Percentiles rank a stretch among this genome's conserved stretches.
Evolutionary conservation across 345 rosid species (phyloP).

Genomic region (Citrus mangshanensis): DNA sequence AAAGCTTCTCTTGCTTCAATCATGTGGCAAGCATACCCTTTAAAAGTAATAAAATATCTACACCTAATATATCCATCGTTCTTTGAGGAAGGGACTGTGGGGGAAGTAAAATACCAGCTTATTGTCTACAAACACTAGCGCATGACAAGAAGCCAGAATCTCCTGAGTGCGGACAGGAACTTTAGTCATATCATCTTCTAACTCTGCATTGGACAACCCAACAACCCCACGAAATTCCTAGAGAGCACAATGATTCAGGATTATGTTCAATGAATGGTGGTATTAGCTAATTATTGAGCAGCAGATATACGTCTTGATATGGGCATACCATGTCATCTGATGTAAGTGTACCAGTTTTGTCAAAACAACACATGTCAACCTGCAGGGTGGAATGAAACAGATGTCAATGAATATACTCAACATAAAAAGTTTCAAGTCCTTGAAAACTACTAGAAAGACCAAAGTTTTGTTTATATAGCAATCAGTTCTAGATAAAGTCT

Average conservation of each 20-base stretch:
- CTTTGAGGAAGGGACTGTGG: neutral
- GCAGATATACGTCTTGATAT: slow-evolving; percentile 7
- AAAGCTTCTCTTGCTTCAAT: neutral
- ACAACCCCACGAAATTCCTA: slow-evolving; percentile 93
- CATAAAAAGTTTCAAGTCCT: neutral
- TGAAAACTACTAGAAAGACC: neutral
- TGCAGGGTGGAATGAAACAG: slow-evolving; percentile 30
- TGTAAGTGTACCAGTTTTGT: slow-evolving; percentile 97
- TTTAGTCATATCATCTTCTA: slow-evolving; percentile 84
- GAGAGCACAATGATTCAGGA: slow-evolving; percentile 15
- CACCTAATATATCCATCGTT: neutral
- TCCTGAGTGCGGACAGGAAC: slow-evolving; percentile 69
- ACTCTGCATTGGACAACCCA: slow-evolving; percentile 58
- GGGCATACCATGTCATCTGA: slow-evolving; percentile 95
- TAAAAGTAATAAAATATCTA: neutral
- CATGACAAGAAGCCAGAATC: slow-evolving; percentile 98
- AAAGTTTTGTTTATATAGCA: neutral
- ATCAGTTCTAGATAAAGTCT: neutral
- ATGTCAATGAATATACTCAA: slow-evolving; percentile 7
- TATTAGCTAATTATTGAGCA: slow-evolving; percentile 1
- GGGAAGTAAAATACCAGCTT: slow-evolving; percentile 60
- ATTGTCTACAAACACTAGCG: slow-evolving; percentile 95
- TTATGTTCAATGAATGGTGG: slow-evolving; percentile 10
- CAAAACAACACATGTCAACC: slow-evolving; percentile 99
- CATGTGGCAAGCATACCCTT: neutral